A percentile compares a stretch with the other conserved stretches of the same genome.
Evolutionary conservation across 108 stramenopile species (phyloP).

Genomic region (Schizochytrium sp.): DNA sequence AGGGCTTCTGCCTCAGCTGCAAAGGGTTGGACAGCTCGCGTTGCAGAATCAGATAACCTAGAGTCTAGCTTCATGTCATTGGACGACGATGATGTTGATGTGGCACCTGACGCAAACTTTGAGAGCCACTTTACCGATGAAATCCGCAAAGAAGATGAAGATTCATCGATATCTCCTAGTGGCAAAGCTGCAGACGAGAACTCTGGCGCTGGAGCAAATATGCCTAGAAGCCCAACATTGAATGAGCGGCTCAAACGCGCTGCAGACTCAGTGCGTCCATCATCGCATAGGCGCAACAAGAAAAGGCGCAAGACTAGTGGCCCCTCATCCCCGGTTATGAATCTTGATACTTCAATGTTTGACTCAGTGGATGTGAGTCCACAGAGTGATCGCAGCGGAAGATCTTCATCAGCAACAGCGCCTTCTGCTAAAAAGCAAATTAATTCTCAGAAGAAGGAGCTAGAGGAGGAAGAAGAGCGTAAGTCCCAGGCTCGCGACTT

Average conservation of each 20-base stretch:
- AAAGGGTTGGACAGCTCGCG: not conserved
- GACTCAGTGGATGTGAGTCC: not conserved
- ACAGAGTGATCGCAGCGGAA: too few species aligned
- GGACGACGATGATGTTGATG: slow-evolving; percentile 30
- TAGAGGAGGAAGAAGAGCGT: too few species aligned
- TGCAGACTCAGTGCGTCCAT: not conserved
- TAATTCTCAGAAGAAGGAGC: too few species aligned
- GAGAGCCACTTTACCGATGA: not conserved
- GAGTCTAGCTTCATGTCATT: slow-evolving; percentile 25
- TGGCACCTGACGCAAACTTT: not conserved
- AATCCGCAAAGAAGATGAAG: not conserved
- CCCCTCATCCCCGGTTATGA: not conserved
- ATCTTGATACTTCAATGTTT: slow-evolving; percentile 22
- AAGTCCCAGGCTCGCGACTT: not conserved
- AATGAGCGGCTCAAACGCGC: not conserved
- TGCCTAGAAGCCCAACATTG: not conserved
- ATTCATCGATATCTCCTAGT: not conserved
- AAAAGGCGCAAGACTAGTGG: slow-evolving; percentile 8
- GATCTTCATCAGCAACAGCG: too few species aligned
- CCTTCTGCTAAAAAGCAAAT: too few species aligned
- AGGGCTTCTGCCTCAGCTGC: not conserved
- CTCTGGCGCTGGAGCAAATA: not conserved
- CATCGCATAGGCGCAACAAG: not conserved
- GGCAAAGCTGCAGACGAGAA: slow-evolving; percentile 7
- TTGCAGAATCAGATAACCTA: slow-evolving; percentile 9